Conservation (phyloP, 2,329 filamentous ascomycete genomes). For the Nemania sp. region DNA sequence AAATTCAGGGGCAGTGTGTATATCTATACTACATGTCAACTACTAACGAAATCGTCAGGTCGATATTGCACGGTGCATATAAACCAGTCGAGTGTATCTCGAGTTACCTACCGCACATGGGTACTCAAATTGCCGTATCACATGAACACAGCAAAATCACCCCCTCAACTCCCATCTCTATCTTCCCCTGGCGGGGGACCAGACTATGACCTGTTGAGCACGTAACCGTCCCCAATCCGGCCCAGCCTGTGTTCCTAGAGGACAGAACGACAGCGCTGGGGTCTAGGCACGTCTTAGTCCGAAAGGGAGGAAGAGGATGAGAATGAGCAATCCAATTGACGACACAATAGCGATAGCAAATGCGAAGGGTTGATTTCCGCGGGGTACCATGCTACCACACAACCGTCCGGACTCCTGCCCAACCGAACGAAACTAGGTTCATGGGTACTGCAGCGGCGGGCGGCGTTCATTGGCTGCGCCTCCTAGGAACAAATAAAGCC, state of each 20-base stretch:
- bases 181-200: background rate
- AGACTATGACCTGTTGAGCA: background rate
- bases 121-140: conserved; percentile 11
- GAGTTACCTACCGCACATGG: conserved; percentile 7
- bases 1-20: background rate
- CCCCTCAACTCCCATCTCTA: background rate
- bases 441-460: conserved; percentile 5
- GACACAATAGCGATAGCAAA: background rate
- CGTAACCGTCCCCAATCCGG: background rate
- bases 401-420: background rate
- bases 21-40: background rate
- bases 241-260: background rate
- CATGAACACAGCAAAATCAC: background rate
- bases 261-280: no score
- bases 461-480: conserved; percentile 7
- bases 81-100: conserved; percentile 6
- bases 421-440: conserved; percentile 1
- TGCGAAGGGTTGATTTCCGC: background rate
- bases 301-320: background rate
- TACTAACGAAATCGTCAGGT: background rate
- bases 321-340: background rate
- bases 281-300: no score
- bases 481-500: conserved; percentile 2
- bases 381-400: conserved; percentile 5
- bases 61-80: background rate